phyloP scores from a whole-genome alignment of 768 basidiomycete species.

The Naganishia onofrii region DNA sequence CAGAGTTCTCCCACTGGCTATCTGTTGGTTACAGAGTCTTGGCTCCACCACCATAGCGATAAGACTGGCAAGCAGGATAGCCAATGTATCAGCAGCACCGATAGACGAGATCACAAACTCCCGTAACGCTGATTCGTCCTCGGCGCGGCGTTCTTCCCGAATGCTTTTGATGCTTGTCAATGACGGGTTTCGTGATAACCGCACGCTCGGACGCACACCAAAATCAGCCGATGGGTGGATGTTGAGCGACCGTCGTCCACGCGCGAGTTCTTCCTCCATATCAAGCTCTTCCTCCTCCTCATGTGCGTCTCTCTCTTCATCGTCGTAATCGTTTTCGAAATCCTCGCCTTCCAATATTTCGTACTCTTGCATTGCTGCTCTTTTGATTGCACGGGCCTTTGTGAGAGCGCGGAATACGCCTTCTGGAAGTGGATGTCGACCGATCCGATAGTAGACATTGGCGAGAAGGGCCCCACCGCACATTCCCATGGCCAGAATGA shows the following conservation, averaged over 20 bases:
- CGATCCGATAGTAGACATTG: slow-evolving; percentile 27
- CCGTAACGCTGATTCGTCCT: slow-evolving; percentile 24
- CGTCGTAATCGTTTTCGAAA: slow-evolving; percentile 20
- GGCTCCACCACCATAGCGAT: slow-evolving; percentile 29
- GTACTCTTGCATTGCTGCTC: slow-evolving; percentile 21
- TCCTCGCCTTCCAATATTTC: slow-evolving; percentile 23
- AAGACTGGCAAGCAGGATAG: slow-evolving; percentile 24
- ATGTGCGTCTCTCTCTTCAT: slow-evolving; percentile 23
- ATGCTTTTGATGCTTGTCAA: slow-evolving; percentile 23
- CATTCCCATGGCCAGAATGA: slow-evolving; percentile 25
- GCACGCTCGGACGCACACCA: slow-evolving; percentile 1
- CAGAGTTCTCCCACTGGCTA: slow-evolving; percentile 14
- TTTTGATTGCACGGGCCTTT: slow-evolving; percentile 21
- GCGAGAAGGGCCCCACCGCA: slow-evolving; percentile 5
- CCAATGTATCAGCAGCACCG: slow-evolving; percentile 27
- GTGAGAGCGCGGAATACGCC: slow-evolving; percentile 19
- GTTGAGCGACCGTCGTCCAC: slow-evolving; percentile 9
- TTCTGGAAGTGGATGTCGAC: slow-evolving; percentile 25
- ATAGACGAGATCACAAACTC: slow-evolving; percentile 30
- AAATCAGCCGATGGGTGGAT: neutral
- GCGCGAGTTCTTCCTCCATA: slow-evolving; percentile 27
- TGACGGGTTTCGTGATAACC: slow-evolving; percentile 28
- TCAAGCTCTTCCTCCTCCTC: slow-evolving; percentile 27
- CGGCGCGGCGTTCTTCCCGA: slow-evolving; percentile 24
- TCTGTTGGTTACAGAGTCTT: slow-evolving; percentile 20